phyloP scores from a whole-genome alignment of 495 filamentous ascomycete genomes.

The Pyrenula aspistea region DNA sequence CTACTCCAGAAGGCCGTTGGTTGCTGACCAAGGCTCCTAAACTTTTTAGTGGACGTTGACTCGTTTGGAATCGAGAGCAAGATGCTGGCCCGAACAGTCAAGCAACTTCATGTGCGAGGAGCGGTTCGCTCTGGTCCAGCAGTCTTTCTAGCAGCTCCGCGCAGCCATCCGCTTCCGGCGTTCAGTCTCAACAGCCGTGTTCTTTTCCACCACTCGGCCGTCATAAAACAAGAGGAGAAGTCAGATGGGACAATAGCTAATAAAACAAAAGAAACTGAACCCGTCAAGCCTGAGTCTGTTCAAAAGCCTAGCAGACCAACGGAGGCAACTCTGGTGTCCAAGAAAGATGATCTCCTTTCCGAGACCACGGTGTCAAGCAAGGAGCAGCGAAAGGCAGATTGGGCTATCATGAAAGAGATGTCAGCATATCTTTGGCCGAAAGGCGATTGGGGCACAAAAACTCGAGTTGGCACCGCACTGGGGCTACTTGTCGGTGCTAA shows the following conservation, averaged over 20 bases:
- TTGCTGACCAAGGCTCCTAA: too few relatives aligned
- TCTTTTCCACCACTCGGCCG: neutral
- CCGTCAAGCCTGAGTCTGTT: constrained; percentile 11
- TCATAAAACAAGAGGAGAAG: neutral
- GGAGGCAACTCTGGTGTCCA: constrained; percentile 14
- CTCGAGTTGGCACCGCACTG: constrained; percentile 71
- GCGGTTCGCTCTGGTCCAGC: neutral
- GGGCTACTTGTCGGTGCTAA: constrained; percentile 81
- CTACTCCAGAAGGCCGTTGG: too few relatives aligned
- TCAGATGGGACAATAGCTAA: neutral
- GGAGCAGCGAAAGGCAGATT: constrained; percentile 91
- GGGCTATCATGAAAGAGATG: constrained; percentile 99
- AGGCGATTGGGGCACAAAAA: constrained; percentile 66
- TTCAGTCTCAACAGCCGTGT: neutral
- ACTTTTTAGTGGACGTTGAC: too few relatives aligned
- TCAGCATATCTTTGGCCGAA: constrained; percentile 94
- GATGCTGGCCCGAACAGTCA: neutral
- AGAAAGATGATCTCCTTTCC: constrained; percentile 40
- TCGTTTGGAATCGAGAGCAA: too few relatives aligned
- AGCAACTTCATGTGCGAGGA: neutral
- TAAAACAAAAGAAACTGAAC: constrained; percentile 4
- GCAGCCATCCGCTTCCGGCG: neutral
- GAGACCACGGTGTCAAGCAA: constrained; percentile 49
- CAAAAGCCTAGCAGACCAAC: constrained; percentile 6
- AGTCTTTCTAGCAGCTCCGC: neutral